Conservation (phyloP, 1,284 basidiomycete genomes). For the Sanghuangporus baumii region DNA sequence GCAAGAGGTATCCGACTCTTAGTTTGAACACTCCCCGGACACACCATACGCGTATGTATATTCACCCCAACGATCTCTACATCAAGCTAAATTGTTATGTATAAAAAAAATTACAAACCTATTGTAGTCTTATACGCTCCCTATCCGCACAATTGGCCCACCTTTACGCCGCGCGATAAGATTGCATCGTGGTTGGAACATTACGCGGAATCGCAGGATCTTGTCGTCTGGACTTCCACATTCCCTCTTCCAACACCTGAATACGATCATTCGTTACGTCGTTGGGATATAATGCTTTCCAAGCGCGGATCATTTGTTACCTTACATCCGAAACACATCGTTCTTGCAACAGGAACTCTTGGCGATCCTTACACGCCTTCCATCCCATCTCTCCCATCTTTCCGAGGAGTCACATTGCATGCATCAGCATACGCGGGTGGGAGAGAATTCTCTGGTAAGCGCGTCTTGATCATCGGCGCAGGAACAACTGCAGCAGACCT, state of each 20-base stretch:
- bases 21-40: constrained; percentile 38
- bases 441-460: constrained; percentile 27
- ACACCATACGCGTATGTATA: constrained; percentile 29
- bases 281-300: constrained; percentile 30
- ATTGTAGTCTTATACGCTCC: constrained; percentile 36
- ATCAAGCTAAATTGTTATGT: background rate
- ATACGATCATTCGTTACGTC: constrained; percentile 26
- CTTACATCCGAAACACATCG: constrained; percentile 32
- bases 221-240: constrained; percentile 31
- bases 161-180: constrained; percentile 33
- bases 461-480: constrained; percentile 36
- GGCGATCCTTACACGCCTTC: constrained; percentile 30
- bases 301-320: constrained; percentile 25
- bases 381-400: constrained; percentile 26
- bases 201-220: constrained; percentile 32
- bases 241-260: constrained; percentile 24
- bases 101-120: background rate
- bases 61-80: background rate
- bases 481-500: constrained; percentile 36
- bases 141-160: constrained; percentile 33
- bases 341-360: constrained; percentile 33
- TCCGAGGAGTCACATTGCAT: constrained; percentile 30
- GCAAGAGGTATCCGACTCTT: constrained; percentile 44
- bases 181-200: constrained; percentile 35
- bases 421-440: constrained; percentile 28